Evolutionary conservation across 1,284 basidiomycete species (phyloP), one percentile per base, ranked within the genome.

Genomic region (Tetrapyrgos nigripes): DNA sequence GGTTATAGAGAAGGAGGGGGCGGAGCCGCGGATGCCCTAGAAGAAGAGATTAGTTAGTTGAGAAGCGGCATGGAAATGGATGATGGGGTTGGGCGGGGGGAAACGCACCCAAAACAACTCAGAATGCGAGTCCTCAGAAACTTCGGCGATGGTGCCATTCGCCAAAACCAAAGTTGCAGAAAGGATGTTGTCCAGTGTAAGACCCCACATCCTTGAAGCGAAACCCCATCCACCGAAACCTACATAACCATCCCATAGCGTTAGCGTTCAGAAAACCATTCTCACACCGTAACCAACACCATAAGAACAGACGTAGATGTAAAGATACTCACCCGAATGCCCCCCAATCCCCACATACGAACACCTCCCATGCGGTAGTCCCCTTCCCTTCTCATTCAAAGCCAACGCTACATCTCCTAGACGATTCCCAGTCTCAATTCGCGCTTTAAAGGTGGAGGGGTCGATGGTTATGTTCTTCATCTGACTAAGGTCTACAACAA

Each of bases 21-120:
- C 79, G 2, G 81, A 74, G 2, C 83, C 83, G n/a, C 81, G 76
- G 55, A 84, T 68, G 6, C 75, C 81, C 79, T 81, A n/a, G n/a
- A n/a, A n/a, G n/a, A n/a, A n/a, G n/a, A n/a, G n/a, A n/a, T 4
- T 8, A 40, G 19, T 9, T 40, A 17, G 17, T 17, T 4, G 8
- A 44, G 52, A 50, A n/a, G n/a, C n/a, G n/a, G n/a, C n/a, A n/a
- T n/a, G n/a, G n/a, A n/a, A n/a, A n/a, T n/a, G 29, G 56, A 33
- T 6, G 48, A 19, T 53, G 69, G 11, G n/a, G 35, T 17, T 24
- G 27, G n/a, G 33, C 27, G 28, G 4, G 4, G 23, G 40, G n/a
- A n/a, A 44, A 51, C 62, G 44, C 64, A 79, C 81, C 76, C 77
- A 82, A 64, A 80, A 82, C 0, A 83, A 68, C 55, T 83, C 81